Evolutionary conservation across 768 basidiomycete species (phyloP), one percentile per base, ranked within the genome.

Genomic region (Boletus pseudopeckii): DNA sequence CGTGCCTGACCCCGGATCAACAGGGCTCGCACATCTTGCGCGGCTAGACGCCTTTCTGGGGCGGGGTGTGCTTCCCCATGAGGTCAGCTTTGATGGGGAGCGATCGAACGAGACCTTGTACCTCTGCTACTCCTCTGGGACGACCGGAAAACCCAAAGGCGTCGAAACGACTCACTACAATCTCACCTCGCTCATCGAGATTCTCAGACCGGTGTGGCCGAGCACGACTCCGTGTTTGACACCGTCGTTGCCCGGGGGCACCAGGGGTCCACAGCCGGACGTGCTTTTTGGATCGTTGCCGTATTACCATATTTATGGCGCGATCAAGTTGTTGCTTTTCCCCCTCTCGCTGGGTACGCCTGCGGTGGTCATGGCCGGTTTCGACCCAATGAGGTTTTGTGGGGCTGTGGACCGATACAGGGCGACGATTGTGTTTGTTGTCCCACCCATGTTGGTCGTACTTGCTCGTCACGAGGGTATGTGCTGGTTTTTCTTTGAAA

Each of bases 361-460:
- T 0, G 71, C 81, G 4, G 75, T 84, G 22, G 72, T 91, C 44
- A 79, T 87, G 66, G 69, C 80, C 2, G 80, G 81, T 33, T 95
- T 94, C 65, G 87, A 93, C 57, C 86, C 89, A 0, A 73, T 73
- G 1, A 66, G 73, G 48, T 90, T 90, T 62, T 86, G 89, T 56
- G 72, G 76, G 11, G 74, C 80, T 45, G 80, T 96, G 44, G 76
- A 85, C 57, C 77, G 74, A 47, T 89, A 89, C 74, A 80, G 74
- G 47, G 78, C 84, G 26, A 85, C 86, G 0, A 54, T 73, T 1
- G 54, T 80, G 0, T 70, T 87, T 0, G 73, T 91, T 45, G 91
- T 91, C 1, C 93, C 93, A 1, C 92, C 94, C 0, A 83, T 97
- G n/a, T 71, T 93, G 13, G 83, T 96, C 14, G 78, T 83, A 1